Evolutionary conservation across 108 stramenopile genomes (phyloP).

Genomic region (Phaeodactylum tricornutum): DNA sequence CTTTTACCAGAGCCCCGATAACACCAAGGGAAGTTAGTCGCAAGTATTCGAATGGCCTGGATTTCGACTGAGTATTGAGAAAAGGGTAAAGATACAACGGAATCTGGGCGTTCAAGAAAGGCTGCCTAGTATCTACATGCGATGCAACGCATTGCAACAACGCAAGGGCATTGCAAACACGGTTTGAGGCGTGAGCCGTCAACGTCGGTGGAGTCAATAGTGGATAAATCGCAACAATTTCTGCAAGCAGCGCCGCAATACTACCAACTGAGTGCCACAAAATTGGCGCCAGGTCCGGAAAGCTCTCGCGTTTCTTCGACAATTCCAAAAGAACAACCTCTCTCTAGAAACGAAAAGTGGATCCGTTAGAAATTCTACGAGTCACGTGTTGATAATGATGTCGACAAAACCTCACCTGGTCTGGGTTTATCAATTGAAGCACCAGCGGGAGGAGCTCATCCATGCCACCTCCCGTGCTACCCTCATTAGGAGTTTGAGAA

Average conservation of each 20-base stretch:
- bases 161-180: constrained; percentile 98
- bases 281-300: constrained; percentile 92
- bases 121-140: constrained; percentile 90
- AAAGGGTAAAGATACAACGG: constrained; percentile 98
- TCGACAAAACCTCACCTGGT: constrained; percentile 21
- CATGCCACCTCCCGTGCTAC: constrained; percentile 19
- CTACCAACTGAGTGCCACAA: constrained; percentile 73
- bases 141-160: constrained; percentile 97
- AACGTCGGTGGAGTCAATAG: constrained; percentile 93
- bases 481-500: neutral
- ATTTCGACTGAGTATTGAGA: constrained; percentile 92
- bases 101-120: constrained; percentile 92
- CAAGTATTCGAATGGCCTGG: constrained; percentile 96
- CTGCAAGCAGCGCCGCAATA: constrained; percentile 90
- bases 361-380: neutral
- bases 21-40: constrained; percentile 95
- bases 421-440: constrained; percentile 60
- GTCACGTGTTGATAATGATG: neutral
- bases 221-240: constrained; percentile 97
- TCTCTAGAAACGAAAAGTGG: constrained; percentile 29
- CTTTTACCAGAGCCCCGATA: constrained; percentile 98
- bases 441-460: constrained; percentile 73
- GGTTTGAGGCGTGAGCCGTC: constrained; percentile 92
- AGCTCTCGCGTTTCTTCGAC: constrained; percentile 95
- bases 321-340: constrained; percentile 93